Base-by-base conservation (phyloP, 352 stramenopile genomes). In the Hyaloperonospora brassicae region DNA sequence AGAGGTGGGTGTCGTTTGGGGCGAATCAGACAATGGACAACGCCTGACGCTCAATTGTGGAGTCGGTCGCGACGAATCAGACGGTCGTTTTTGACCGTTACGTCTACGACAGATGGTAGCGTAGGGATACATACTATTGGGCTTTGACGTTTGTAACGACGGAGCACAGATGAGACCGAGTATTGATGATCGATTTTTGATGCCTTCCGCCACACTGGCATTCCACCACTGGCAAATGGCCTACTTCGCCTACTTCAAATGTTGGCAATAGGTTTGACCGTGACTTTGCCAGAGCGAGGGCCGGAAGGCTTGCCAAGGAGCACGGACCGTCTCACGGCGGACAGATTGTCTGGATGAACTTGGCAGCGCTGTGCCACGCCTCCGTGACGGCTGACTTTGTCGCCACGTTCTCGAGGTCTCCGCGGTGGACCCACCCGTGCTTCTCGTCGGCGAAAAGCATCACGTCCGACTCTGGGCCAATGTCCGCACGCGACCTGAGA, bases 391-490 rank as follows among this genome's bases (percentile, higher is more conserved):
- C 68, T 36, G 64, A 52, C 62, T 88, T 87, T 23, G 72, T 87
- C 17, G 70, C 73, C 5, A 71, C 60, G 61, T 92, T 73, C 52
- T 70, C 48, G 46, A 89, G 68, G 70, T 94, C 84, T 49, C 81
- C 79, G 55, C 84, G 84, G 64, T 90, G 74, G 54, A 92, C 79
- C 81, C 81, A 94, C 36, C 84, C 84, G 65, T 94, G 84, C 17
- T 82, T 76, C 71, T 84, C 61, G 52, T 83, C 64, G 10, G 76
- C 61, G 52, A 89, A 94, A 25, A 86, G 64, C 49, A 84, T 52
- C 55, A 84, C 77, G 23, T 84, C 68, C 38, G 76, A 86, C 49
- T 78, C 58, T 10, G 70, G 46, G 17, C 65, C 70, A 41, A 84
- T 79, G 47, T 84, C 73, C 1, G 64, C 61, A 45, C 73, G 73